These are phyloP conservation scores for Nigrograna mackinnonii DNA, from an alignment of 2,329 filamentous ascomycete genomes.

Conservation along the genomic window DNA sequence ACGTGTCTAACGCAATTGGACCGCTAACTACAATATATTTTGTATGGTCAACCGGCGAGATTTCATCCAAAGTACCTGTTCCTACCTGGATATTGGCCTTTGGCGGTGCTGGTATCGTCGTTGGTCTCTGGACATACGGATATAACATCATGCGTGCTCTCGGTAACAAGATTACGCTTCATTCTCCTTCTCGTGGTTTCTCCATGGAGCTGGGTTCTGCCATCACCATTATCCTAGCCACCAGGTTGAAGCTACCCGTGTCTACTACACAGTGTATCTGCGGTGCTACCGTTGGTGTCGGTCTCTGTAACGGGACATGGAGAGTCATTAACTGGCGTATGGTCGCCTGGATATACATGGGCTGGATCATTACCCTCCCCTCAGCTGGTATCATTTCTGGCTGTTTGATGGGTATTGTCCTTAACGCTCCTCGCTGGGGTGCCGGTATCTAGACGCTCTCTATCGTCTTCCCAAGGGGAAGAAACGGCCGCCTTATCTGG, in stretches of 20 bases:
- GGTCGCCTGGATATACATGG: constrained; percentile 47
- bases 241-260: constrained; percentile 58
- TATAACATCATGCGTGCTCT: constrained; percentile 68
- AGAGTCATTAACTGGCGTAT: constrained; percentile 49
- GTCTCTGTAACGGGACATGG: constrained; percentile 34
- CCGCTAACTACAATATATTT: constrained; percentile 67
- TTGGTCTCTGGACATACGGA: constrained; percentile 66
- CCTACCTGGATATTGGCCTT: constrained; percentile 62
- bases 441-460: background rate
- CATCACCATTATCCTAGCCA: constrained; percentile 66
- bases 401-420: constrained; percentile 64
- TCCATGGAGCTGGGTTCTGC: constrained; percentile 51
- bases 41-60: constrained; percentile 59
- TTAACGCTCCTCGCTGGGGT: constrained; percentile 58
- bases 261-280: constrained; percentile 63
- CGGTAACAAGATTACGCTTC: constrained; percentile 65
- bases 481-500: no score
- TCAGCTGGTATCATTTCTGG: constrained; percentile 56
- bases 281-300: constrained; percentile 36
- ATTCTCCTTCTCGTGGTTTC: constrained; percentile 61
- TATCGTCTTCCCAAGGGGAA: no score
- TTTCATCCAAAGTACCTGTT: constrained; percentile 55
- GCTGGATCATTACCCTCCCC: constrained; percentile 51
- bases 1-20: constrained; percentile 59
- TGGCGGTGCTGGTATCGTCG: constrained; percentile 55